Evolutionary conservation across 2,329 filamentous ascomycete genomes (phyloP), one percentile per base, ranked within the genome.

Genomic region (Ceratocystis cacaofunesta): DNA sequence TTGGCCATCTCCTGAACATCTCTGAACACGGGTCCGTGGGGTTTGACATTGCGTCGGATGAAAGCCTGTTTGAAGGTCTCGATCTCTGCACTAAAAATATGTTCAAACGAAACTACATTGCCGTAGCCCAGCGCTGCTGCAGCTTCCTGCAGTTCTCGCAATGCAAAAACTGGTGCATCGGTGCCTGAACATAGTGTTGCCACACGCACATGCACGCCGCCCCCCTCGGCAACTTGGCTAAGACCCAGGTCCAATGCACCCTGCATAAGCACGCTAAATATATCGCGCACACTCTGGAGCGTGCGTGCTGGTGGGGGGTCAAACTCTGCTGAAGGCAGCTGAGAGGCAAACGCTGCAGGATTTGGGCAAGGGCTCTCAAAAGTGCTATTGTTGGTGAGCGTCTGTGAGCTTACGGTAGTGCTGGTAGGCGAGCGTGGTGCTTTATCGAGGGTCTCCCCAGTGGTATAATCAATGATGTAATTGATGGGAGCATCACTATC

Each of bases 151-250:
- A 90, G 74, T 72, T 85, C 76, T 15, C 83, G 75, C 15, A 90
- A 71, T 0, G 85, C 85, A 1, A 91, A 76, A 1, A 92, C 74
- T 0, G 89, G 89, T 3, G 84, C 84, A 69, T 92, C 89, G 0
- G 89, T 92, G 0, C 89, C 89, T 1, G 88, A 91, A 71, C 88
- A 92, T 77, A 91, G 83, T 0, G 89, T 92, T 0, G 80, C 87
- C 30, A 91, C 72, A n/a, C 71, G 71, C 61, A 78, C 69, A 12
- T 69, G 52, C 7, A 73, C 66, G 2, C 71, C 71, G 1, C 72
- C 72, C 1, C 67, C 66, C n/a, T 70, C 64, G 22, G 70, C 71
- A 6, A 73, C 71, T 12, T 71, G 30, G 1, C 55, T 61, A 3
- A 74, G 68, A 5, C 69, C 66, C 4, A 70, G 62, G 4, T 62